phyloP scores from a whole-genome alignment of 176 grass and related monocot species.

The Triticum dicoccoides region DNA sequence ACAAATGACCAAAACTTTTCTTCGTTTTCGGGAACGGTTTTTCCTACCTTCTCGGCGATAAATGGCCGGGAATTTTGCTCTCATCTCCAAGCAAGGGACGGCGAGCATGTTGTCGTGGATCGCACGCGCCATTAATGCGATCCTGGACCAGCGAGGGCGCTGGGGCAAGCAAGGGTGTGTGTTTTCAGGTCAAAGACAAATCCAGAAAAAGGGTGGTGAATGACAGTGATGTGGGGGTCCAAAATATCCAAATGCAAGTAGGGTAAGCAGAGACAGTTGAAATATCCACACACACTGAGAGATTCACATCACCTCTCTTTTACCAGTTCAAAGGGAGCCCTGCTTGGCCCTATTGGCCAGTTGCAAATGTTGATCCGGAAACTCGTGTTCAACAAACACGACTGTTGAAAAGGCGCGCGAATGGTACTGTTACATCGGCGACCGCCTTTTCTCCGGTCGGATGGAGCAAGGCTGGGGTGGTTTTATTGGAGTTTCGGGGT shows the following conservation, averaged over 20 bases:
- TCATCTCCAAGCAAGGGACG: neutral
- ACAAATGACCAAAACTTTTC: slow-evolving; percentile 29
- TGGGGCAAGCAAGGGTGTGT: neutral
- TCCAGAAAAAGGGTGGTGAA: slow-evolving; percentile 27
- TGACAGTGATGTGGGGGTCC: slow-evolving; percentile 7
- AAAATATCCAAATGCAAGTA: slow-evolving; percentile 16
- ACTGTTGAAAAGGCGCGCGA: neutral
- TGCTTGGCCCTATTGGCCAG: slow-evolving; percentile 14
- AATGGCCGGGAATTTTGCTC: neutral
- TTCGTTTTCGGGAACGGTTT: neutral
- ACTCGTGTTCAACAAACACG: slow-evolving; percentile 29
- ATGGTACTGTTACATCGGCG: neutral
- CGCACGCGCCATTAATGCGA: slow-evolving; percentile 37
- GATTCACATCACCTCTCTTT: slow-evolving; percentile 24
- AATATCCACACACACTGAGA: slow-evolving; percentile 22
- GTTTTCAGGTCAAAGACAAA: slow-evolving; percentile 46
- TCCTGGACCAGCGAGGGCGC: slow-evolving; percentile 27
- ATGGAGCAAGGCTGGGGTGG: neutral
- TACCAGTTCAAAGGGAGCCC: slow-evolving; percentile 38
- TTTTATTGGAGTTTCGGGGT: slow-evolving; percentile 22
- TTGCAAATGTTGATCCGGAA: slow-evolving; percentile 21
- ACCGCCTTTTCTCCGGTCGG: neutral
- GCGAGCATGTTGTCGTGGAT: slow-evolving; percentile 15
- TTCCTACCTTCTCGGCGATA: neutral
- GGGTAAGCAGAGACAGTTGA: slow-evolving; percentile 15